These are phyloP conservation scores for Argentina anserina DNA, from an alignment of 306 rosid genomes.

Conservation along the genomic window DNA sequence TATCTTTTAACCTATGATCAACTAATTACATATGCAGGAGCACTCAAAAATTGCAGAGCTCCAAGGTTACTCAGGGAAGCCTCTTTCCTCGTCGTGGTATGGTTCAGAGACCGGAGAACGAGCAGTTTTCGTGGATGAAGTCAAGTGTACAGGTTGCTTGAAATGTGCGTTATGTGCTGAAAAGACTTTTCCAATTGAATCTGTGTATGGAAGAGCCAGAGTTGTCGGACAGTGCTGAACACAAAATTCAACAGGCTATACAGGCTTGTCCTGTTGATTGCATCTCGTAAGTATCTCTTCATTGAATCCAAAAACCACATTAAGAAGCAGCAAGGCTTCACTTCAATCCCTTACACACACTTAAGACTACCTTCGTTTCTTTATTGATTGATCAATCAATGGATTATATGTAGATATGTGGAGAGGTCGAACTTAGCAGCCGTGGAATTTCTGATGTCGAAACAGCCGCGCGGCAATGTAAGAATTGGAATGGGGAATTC, in stretches of 20 bases:
- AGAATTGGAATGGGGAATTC: too few relatives aligned
- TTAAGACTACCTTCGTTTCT: too few relatives aligned
- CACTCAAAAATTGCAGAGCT: constrained; percentile 72
- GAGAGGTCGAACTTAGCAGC: too few relatives aligned
- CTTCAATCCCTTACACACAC: too few relatives aligned
- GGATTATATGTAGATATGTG: constrained; percentile 12
- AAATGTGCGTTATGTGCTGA: constrained; percentile 84
- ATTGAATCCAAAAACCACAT: background rate
- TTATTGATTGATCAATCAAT: background rate
- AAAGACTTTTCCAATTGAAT: constrained; percentile 86
- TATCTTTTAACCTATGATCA: background rate
- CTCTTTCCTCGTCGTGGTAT: constrained; percentile 72
- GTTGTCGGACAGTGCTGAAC: constrained; percentile 84
- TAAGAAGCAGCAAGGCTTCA: background rate
- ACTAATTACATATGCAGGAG: constrained; percentile 44
- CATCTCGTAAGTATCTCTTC: constrained; percentile 93
- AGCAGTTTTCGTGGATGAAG: constrained; percentile 89
- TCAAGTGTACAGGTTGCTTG: constrained; percentile 84
- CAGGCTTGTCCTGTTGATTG: constrained; percentile 89
- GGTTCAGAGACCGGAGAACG: constrained; percentile 69
- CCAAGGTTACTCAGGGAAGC: constrained; percentile 82
- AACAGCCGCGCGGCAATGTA: too few relatives aligned
- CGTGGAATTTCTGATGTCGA: too few relatives aligned
- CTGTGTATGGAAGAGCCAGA: constrained; percentile 91
- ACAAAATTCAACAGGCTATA: constrained; percentile 66